Evolutionary conservation across 495 filamentous ascomycete genomes (phyloP), one percentile per base, ranked within the genome.

Genomic region (Podospora pseudopauciseta): DNA sequence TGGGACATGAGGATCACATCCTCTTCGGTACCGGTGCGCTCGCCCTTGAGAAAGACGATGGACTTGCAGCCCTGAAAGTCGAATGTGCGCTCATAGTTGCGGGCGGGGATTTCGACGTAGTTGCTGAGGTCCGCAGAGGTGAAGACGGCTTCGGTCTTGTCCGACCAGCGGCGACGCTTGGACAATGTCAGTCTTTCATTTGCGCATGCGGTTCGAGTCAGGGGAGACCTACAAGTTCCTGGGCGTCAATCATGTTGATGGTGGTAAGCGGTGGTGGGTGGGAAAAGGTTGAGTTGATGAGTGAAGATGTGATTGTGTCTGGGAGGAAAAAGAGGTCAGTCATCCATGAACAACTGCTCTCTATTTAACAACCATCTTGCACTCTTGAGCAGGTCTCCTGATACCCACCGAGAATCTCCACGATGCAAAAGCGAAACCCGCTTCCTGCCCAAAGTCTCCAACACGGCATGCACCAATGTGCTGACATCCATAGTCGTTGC

Each of bases 31-130:
- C 69, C 64, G 16, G 44, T 58, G 26, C 60, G 54, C 15, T 67
- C 44, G 34, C 68, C 71, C 55, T 66, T 53, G 26, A 65, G 19
- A 66, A 75, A 75, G 23, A 71, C 63, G 71, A 75, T 74, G 58
- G 6, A 63, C 23, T 23, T 4, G 70, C 74, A 75, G 56, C 62
- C 62, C 64, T 63, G 19, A 68, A 75, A 75, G 70, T 75, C 65
- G 65, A 75, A 56, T 55, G 71, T 71, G 68, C 71, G 72, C 70
- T 70, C 66, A 65, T 66, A 70, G 57, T 59, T 39, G 44, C 30
- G 66, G 60, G 72, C 68, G n/a, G 69, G 9, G 60, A 64, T 65
- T 26, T 61, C 53, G 57, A 30, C 49, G 7, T 65, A 54, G 26
- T 68, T 61, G 70, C 26, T 6, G 27, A 30, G 61, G 66, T 73